phyloP scores from a whole-genome alignment of 305 asterid genomes.

The Fraxinus dipetala region DNA sequence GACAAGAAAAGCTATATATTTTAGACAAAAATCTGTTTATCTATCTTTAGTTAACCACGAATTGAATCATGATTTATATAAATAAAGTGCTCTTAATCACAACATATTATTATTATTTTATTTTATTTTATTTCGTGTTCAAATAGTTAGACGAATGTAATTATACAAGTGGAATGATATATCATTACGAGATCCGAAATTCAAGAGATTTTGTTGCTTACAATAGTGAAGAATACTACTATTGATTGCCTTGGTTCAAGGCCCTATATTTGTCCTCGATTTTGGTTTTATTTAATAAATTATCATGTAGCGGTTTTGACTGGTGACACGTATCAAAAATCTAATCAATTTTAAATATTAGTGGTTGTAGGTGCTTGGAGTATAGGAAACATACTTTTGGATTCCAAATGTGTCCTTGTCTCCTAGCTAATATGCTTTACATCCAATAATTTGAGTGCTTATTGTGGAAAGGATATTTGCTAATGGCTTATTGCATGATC shows the following conservation, averaged over 20 bases:
- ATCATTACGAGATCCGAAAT: neutral
- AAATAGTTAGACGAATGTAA: neutral
- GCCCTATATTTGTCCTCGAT: neutral
- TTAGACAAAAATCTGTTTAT: neutral
- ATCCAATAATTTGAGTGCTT: neutral
- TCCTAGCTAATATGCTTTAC: conserved; percentile 20
- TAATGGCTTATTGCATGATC: no score
- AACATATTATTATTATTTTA: neutral
- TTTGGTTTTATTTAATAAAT: neutral
- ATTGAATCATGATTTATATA: neutral
- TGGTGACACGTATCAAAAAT: conserved; percentile 29
- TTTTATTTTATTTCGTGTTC: neutral
- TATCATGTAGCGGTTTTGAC: conserved; percentile 20
- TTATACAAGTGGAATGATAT: neutral
- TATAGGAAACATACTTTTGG: conserved; percentile 33
- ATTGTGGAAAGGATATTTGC: neutral
- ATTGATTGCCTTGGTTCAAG: conserved; percentile 17
- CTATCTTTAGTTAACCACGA: neutral
- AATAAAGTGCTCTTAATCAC: neutral
- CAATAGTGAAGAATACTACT: neutral
- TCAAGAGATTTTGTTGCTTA: neutral
- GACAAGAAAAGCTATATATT: neutral
- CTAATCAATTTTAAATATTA: neutral
- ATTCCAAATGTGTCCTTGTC: conserved; percentile 31
- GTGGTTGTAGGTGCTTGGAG: conserved; percentile 26